Base-by-base conservation (phyloP, 345 rosid species). In the Euphorbia tirucalli region DNA sequence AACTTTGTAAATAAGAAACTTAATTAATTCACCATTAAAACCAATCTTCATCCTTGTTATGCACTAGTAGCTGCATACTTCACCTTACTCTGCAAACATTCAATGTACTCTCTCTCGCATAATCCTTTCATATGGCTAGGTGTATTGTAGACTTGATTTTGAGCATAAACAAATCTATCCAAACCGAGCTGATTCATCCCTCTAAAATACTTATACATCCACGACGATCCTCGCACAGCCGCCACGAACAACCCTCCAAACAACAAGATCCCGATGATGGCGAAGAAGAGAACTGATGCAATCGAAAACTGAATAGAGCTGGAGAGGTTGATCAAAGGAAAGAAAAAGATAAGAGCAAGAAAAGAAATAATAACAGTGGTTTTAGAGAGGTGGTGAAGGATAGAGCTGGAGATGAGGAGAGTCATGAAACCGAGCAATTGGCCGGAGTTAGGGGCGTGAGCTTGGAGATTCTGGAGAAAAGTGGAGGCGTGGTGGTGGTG, bases 1-100 rank as follows among this genome's bases (percentile, higher is more conserved):
- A 22, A 55, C 74, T 21, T 11, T n/a, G n/a, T n/a, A 35, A 35
- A 35, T 3, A 35, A 15, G 52, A 22, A 14, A 13, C 15, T 7
- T 8, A 18, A 7, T 8, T 32, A n/a, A n/a, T n/a, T n/a, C n/a
- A n/a, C n/a, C n/a, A n/a, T n/a, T n/a, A n/a, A n/a, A n/a, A 11
- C 24, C 16, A 14, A 49, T 10, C 16, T 7, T 16, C 35, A 22
- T 31, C 55, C 25, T 48, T 58, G 25, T 87, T 85, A 94, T 13
- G 99, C 97, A 72, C 97, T 89, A 31, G 98, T 96, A 74, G 99
- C 99, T 0, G 93, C 96, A 76, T 92, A 93, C 80, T 94, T 92
- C n/a, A 87, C 86, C 82, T 83, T 92, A 75, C 86, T 82, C 81
- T 89, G 93, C 66, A 89, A 74, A 61, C 85, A 87, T 66, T 87